Evolutionary conservation across 2,329 filamentous ascomycete species (phyloP).

Genomic region (Coniochaeta pulveracea): DNA sequence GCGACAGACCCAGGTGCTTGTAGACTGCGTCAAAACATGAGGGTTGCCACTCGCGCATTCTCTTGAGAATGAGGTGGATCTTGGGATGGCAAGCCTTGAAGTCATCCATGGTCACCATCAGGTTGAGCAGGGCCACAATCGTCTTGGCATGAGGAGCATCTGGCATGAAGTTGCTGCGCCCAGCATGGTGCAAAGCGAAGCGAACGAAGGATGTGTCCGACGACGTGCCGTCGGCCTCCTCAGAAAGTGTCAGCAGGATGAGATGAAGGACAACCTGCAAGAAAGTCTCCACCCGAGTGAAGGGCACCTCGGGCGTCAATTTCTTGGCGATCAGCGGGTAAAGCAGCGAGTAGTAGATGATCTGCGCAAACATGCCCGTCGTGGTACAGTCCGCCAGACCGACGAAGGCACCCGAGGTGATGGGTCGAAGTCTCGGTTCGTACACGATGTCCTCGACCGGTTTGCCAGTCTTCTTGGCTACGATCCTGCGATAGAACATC

Average conservation of each 20-base stretch:
- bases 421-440: conserved; percentile 71
- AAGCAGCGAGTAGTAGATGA: conserved; percentile 78
- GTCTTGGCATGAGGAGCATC: conserved; percentile 46
- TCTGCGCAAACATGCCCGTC: conserved; percentile 77
- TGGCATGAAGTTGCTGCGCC: conserved; percentile 48
- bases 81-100: conserved; percentile 79
- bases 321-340: conserved; percentile 64
- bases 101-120: conserved; percentile 55
- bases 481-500: conserved; percentile 72
- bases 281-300: conserved; percentile 80
- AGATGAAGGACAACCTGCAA: conserved; percentile 86
- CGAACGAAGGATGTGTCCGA: conserved; percentile 57
- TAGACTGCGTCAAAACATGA: conserved; percentile 60
- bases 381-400: conserved; percentile 69
- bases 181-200: conserved; percentile 54
- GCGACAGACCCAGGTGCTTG: conserved; percentile 49
- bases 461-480: conserved; percentile 80
- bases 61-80: conserved; percentile 70
- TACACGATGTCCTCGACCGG: conserved; percentile 75
- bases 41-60: conserved; percentile 75
- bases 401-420: conserved; percentile 67
- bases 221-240: conserved; percentile 55
- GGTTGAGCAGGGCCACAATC: conserved; percentile 51
- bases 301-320: conserved; percentile 62
- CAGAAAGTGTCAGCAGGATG: conserved; percentile 71